Evolutionary conservation across 78 protist genomes (phyloP).

Genomic region (Cavenderia fasciculata): DNA sequence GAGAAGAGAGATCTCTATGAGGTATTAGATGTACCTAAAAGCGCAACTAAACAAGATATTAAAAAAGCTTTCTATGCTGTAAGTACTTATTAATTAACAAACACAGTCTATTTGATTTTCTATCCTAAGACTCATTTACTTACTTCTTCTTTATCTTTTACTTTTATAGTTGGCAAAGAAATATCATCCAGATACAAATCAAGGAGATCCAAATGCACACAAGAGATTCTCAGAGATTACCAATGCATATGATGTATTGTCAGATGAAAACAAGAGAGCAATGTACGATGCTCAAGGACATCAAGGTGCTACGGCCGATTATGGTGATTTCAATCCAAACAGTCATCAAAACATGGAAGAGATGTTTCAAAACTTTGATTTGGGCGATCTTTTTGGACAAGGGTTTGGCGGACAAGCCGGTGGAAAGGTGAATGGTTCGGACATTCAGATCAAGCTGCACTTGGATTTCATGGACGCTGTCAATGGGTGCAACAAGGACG

Average conservation of each 20-base stretch:
- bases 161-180: conserved; percentile 55
- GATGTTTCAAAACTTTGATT: conserved; percentile 26
- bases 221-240: conserved; percentile 66
- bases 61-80: conserved; percentile 78
- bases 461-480: conserved; percentile 87
- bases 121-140: not conserved
- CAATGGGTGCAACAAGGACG: conserved; percentile 61
- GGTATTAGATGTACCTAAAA: conserved; percentile 50
- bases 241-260: conserved; percentile 69
- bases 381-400: conserved; percentile 42
- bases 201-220: conserved; percentile 67
- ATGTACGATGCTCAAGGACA: conserved; percentile 80
- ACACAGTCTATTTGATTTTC: not conserved
- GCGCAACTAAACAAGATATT: conserved; percentile 47
- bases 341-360: conserved; percentile 27
- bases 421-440: conserved; percentile 60
- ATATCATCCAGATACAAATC: conserved; percentile 80
- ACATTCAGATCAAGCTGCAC: conserved; percentile 43
- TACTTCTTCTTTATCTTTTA: not conserved
- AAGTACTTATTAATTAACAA: not conserved
- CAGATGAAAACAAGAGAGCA: conserved; percentile 73
- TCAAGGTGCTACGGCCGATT: conserved; percentile 65
- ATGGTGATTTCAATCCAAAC: conserved; percentile 32
- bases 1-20: conserved; percentile 74
- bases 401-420: conserved; percentile 69